phyloP scores from a whole-genome alignment of 768 basidiomycete genomes.

The Lanmaoa rubissima region DNA sequence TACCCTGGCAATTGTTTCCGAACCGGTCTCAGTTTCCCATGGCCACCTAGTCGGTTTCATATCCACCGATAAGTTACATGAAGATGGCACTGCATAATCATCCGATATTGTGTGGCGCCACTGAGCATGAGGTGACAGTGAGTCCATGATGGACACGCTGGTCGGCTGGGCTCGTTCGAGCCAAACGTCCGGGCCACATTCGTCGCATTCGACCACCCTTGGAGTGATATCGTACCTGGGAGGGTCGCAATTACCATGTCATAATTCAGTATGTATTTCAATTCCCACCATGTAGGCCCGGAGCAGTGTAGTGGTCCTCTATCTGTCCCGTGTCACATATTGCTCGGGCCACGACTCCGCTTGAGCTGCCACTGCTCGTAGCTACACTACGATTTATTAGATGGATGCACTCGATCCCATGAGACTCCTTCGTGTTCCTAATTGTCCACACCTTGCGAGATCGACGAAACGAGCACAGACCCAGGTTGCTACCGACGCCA shows the following conservation, averaged over 20 bases:
- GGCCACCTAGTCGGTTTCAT: background rate
- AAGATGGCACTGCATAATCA: background rate
- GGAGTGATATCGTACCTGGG: background rate
- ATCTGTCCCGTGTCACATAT: too few relatives aligned
- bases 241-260: constrained; percentile 1
- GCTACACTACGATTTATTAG: background rate
- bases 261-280: background rate
- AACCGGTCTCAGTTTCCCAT: background rate
- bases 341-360: background rate
- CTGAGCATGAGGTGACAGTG: background rate
- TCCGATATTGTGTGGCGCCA: background rate
- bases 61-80: background rate
- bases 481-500: too few relatives aligned
- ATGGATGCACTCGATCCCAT: background rate
- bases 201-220: constrained; percentile 1
- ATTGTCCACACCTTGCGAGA: background rate
- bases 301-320: background rate
- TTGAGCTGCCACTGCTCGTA: background rate
- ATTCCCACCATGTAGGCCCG: background rate
- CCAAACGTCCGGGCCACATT: background rate
- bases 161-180: background rate
- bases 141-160: background rate
- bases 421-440: background rate
- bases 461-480: too few relatives aligned
- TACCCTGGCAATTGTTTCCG: background rate